These are phyloP conservation scores for Scheffersomyces lignosus DNA, from an alignment of 805 yeast species.

Conservation along the genomic window DNA sequence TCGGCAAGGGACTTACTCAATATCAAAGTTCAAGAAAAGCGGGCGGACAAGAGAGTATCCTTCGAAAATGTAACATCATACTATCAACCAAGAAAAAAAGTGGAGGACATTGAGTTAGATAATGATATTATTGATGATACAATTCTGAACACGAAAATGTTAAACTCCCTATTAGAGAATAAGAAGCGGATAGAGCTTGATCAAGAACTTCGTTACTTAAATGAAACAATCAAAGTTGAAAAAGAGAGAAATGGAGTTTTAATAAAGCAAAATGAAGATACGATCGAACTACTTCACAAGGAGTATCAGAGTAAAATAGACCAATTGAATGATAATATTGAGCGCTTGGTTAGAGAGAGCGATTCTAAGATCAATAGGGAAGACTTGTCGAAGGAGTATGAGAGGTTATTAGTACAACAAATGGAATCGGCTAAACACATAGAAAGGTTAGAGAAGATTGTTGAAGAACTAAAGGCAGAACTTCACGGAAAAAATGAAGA, in stretches of 20 bases:
- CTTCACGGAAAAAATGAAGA: slow-evolving; percentile 8
- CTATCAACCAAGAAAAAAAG: neutral
- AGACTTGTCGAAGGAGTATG: slow-evolving; percentile 5
- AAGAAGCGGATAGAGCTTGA: neutral
- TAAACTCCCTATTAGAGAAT: slow-evolving; percentile 1
- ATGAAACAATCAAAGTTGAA: slow-evolving; percentile 1
- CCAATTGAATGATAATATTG: slow-evolving; percentile 4
- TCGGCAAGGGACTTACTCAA: slow-evolving; percentile 16
- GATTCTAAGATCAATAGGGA: slow-evolving; percentile 2
- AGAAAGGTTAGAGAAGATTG: slow-evolving; percentile 1
- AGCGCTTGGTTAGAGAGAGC: slow-evolving; percentile 1
- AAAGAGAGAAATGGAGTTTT: neutral
- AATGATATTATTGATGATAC: slow-evolving; percentile 14
- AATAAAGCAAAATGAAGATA: slow-evolving; percentile 1
- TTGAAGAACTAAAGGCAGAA: slow-evolving; percentile 4
- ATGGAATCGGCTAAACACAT: neutral
- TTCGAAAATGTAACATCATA: slow-evolving; percentile 9
- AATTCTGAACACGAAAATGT: slow-evolving; percentile 1
- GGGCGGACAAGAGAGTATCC: slow-evolving; percentile 10
- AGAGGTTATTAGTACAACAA: slow-evolving; percentile 3
- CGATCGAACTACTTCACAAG: slow-evolving; percentile 1
- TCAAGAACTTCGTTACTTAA: slow-evolving; percentile 1
- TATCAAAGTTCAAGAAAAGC: slow-evolving; percentile 7
- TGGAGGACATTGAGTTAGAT: slow-evolving; percentile 9
- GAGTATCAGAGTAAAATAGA: slow-evolving; percentile 3